phyloP scores from a whole-genome alignment of 495 filamentous ascomycete species.

The Cladorrhinum samala region DNA sequence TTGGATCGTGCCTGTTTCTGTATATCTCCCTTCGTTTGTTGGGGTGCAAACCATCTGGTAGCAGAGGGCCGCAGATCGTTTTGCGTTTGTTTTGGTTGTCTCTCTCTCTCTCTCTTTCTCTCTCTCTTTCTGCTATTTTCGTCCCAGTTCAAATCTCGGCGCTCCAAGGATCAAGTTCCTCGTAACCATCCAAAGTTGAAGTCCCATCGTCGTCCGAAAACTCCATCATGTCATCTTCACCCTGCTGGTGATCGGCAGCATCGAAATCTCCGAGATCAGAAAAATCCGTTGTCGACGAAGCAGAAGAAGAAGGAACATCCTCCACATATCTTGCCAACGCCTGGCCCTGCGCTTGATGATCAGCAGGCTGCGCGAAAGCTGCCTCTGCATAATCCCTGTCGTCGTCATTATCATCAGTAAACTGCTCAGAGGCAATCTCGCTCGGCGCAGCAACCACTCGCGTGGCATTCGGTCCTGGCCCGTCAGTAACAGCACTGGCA shows the following conservation, averaged over 20 bases:
- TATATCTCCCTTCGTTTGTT: no score
- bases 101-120: no score
- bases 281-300: not conserved
- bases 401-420: conserved; percentile 8
- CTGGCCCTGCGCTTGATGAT: conserved; percentile 20
- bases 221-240: conserved; percentile 2
- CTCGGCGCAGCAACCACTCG: conserved; percentile 10
- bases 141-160: not conserved
- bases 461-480: not conserved
- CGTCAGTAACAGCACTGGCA: conserved; percentile 6
- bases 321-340: conserved; percentile 20
- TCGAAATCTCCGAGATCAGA: not conserved
- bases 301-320: not conserved
- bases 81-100: not conserved
- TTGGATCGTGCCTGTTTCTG: no score
- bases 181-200: conserved; percentile 21
- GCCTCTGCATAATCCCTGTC: conserved; percentile 16
- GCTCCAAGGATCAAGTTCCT: conserved; percentile 5
- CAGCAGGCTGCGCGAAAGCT: conserved; percentile 16
- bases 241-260: not conserved
- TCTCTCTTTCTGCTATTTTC: no score
- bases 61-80: not conserved
- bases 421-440: conserved; percentile 16
- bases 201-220: conserved; percentile 12
- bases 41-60: not conserved